Evolutionary conservation across 108 stramenopile species (phyloP).

Genomic region (Cyclotella sp.): DNA sequence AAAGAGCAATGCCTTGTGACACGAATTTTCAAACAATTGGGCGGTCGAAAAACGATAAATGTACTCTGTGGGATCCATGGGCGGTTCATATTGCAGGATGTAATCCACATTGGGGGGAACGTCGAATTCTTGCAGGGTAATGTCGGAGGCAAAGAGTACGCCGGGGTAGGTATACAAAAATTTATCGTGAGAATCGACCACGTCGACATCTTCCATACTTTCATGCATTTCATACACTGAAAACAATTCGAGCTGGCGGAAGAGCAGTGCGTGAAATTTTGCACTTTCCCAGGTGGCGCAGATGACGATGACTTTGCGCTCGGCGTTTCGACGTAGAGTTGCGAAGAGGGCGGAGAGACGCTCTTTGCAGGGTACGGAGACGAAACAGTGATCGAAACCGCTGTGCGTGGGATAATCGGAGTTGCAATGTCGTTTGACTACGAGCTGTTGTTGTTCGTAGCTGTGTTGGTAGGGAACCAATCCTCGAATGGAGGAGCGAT

Average conservation of each 20-base stretch:
- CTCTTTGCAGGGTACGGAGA: slow-evolving; percentile 19
- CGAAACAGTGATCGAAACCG: slow-evolving; percentile 35
- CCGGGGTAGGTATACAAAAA: slow-evolving; percentile 24
- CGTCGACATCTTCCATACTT: slow-evolving; percentile 1
- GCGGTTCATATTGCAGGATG: slow-evolving; percentile 34
- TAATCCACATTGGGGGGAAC: slow-evolving; percentile 35
- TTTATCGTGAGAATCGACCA: slow-evolving; percentile 6
- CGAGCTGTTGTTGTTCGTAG: not conserved
- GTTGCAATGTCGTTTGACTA: not conserved
- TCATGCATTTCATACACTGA: slow-evolving; percentile 25
- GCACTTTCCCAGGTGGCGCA: slow-evolving; percentile 30
- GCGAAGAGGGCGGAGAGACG: slow-evolving; percentile 41
- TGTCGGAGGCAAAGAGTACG: slow-evolving; percentile 29
- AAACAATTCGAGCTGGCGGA: slow-evolving; percentile 34
- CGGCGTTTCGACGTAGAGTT: slow-evolving; percentile 30
- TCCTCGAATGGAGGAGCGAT: not conserved
- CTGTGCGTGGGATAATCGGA: slow-evolving; percentile 4
- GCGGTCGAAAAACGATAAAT: slow-evolving; percentile 15
- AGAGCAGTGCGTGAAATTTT: slow-evolving; percentile 14
- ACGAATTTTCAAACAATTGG: slow-evolving; percentile 13
- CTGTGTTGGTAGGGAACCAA: not conserved
- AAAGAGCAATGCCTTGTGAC: slow-evolving; percentile 27
- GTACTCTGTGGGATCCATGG: slow-evolving; percentile 31
- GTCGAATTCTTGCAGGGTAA: slow-evolving; percentile 27
- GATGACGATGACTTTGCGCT: slow-evolving; percentile 28